Percentiles rank a stretch among this genome's conserved stretches.
These are phyloP conservation scores for Ogataea naganishii DNA, from an alignment of 805 yeast species.

Conservation along the genomic window DNA sequence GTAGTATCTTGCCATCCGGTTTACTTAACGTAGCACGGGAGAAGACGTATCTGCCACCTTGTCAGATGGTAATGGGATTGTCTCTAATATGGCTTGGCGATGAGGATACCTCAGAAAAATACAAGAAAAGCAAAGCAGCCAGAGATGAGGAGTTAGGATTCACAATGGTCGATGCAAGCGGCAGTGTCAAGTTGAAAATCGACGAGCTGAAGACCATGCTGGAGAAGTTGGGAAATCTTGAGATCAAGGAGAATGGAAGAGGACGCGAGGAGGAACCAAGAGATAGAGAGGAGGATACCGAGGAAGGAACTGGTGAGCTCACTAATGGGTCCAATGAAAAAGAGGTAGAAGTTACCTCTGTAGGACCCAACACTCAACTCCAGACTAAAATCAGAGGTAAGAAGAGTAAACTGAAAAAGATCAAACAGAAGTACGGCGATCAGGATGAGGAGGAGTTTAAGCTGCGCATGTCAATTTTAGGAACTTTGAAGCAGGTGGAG, in stretches of 20 bases:
- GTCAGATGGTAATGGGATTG: slow-evolving; percentile 85
- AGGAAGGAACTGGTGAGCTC: slow-evolving; percentile 2
- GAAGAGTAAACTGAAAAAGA: slow-evolving; percentile 75
- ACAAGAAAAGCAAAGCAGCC: slow-evolving; percentile 16
- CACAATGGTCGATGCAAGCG: slow-evolving; percentile 19
- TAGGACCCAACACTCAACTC: slow-evolving; percentile 13
- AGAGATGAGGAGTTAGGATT: slow-evolving; percentile 22
- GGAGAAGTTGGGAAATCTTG: slow-evolving; percentile 14
- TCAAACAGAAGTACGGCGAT: slow-evolving; percentile 73
- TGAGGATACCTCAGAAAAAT: slow-evolving; percentile 34
- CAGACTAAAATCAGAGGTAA: slow-evolving; percentile 65
- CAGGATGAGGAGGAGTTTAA: slow-evolving; percentile 87
- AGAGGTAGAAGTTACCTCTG: slow-evolving; percentile 4
- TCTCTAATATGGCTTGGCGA: slow-evolving; percentile 72
- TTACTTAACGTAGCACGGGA: slow-evolving; percentile 44
- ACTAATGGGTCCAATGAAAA: background rate
- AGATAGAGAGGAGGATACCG: slow-evolving; percentile 7
- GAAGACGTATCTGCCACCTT: slow-evolving; percentile 59
- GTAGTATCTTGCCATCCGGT: slow-evolving; percentile 52
- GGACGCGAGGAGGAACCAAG: slow-evolving; percentile 2
- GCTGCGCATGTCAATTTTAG: slow-evolving; percentile 71
- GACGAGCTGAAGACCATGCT: slow-evolving; percentile 22
- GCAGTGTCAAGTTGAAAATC: slow-evolving; percentile 14
- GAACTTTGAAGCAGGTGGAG: slow-evolving; percentile 62
- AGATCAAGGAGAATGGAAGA: slow-evolving; percentile 4